A percentile compares a stretch with the other conserved stretches of the same genome.
Conservation (phyloP, 2,329 filamentous ascomycete species). For the Colletotrichum chrysophilum region DNA sequence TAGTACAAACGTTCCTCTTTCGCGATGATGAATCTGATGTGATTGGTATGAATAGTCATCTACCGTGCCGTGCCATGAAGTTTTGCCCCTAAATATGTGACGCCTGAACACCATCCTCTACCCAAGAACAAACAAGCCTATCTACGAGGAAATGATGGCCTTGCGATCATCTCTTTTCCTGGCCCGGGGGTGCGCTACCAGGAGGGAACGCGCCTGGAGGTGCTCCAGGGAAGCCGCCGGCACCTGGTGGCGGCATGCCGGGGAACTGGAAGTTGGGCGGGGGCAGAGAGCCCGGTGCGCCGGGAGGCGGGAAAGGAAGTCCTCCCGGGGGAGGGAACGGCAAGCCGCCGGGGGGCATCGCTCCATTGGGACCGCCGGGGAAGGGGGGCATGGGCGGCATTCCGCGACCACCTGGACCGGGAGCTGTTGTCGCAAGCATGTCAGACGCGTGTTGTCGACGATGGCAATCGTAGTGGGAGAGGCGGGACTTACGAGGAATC, state of each 20-base stretch:
- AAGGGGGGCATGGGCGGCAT: slow-evolving; percentile 51
- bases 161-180: slow-evolving; percentile 40
- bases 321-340: slow-evolving; percentile 47
- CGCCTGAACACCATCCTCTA: slow-evolving; percentile 33
- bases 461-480: not conserved
- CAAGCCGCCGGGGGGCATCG: slow-evolving; percentile 45
- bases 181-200: slow-evolving; percentile 37
- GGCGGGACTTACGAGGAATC: slow-evolving; percentile 56
- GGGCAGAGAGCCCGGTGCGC: slow-evolving; percentile 29
- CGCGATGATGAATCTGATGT: not conserved
- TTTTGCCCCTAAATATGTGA: slow-evolving; percentile 20
- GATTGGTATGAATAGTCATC: slow-evolving; percentile 2
- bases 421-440: slow-evolving; percentile 42
- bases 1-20: not conserved
- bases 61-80: slow-evolving; percentile 12
- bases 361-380: slow-evolving; percentile 41
- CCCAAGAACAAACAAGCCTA: not conserved
- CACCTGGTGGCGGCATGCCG: slow-evolving; percentile 45
- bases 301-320: slow-evolving; percentile 29
- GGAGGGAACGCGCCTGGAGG: slow-evolving; percentile 41
- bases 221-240: slow-evolving; percentile 41
- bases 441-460: not conserved
- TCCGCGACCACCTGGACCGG: slow-evolving; percentile 54
- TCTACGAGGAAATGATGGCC: not conserved
- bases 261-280: slow-evolving; percentile 59